phyloP scores from a whole-genome alignment of 805 yeast genomes.

The Blastobotrys chiropterorum region DNA sequence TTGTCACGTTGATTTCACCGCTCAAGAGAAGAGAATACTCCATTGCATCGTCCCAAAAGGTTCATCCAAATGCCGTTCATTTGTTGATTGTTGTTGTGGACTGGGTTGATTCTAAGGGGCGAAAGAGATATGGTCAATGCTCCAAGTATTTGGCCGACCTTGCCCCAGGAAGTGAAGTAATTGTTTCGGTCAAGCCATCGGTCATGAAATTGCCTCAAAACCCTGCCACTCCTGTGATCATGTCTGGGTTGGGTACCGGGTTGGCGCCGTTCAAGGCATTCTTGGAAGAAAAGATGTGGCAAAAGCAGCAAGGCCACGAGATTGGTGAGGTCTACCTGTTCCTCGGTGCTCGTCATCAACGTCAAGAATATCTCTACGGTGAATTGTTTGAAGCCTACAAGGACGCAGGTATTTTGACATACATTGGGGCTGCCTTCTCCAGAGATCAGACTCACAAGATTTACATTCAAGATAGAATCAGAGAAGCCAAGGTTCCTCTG shows the following conservation, averaged over 20 bases:
- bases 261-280: slow-evolving; percentile 98
- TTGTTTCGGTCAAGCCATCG: slow-evolving; percentile 92
- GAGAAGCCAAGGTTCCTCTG: slow-evolving; percentile 65
- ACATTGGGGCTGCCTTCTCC: slow-evolving; percentile 95
- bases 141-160: slow-evolving; percentile 84
- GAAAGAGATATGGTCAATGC: slow-evolving; percentile 88
- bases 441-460: slow-evolving; percentile 95
- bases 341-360: slow-evolving; percentile 91
- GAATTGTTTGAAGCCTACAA: slow-evolving; percentile 96
- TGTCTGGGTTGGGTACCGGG: slow-evolving; percentile 98
- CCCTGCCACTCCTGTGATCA: slow-evolving; percentile 82
- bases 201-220: slow-evolving; percentile 93
- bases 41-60: slow-evolving; percentile 90
- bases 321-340: slow-evolving; percentile 85
- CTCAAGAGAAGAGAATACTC: slow-evolving; percentile 96
- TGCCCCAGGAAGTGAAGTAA: slow-evolving; percentile 73
- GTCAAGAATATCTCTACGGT: slow-evolving; percentile 92
- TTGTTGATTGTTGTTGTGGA: slow-evolving; percentile 91
- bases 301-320: slow-evolving; percentile 77
- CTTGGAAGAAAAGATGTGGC: slow-evolving; percentile 92
- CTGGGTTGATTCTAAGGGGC: slow-evolving; percentile 83
- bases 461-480: slow-evolving; percentile 89
- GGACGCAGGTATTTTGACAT: slow-evolving; percentile 87
- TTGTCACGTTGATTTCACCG: slow-evolving; percentile 71
- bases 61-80: slow-evolving; percentile 88